These are phyloP conservation scores for Colletotrichum melonis DNA, from an alignment of 2,329 filamentous ascomycete genomes.

Conservation along the genomic window DNA sequence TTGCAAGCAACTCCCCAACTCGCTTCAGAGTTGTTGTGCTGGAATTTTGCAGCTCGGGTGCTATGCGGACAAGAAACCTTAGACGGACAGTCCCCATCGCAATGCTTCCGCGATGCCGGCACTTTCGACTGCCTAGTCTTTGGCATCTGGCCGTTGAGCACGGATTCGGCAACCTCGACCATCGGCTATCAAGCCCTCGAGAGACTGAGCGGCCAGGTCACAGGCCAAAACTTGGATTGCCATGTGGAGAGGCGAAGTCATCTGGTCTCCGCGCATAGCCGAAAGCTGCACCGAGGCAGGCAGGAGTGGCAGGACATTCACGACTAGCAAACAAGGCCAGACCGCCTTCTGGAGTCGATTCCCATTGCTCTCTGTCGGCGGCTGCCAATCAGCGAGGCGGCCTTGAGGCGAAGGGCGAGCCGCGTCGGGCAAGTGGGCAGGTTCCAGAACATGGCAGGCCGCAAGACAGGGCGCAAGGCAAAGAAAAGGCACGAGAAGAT, in stretches of 20 bases:
- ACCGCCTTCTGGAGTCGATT: not conserved
- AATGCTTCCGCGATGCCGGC: slow-evolving; percentile 23
- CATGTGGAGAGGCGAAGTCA: not conserved
- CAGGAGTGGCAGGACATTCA: not conserved
- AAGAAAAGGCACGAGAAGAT: slow-evolving; percentile 7
- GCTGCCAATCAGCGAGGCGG: not conserved
- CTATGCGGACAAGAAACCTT: slow-evolving; percentile 16
- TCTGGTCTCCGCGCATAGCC: not conserved
- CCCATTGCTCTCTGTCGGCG: not conserved
- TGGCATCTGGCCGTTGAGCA: not conserved
- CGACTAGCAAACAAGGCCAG: not conserved
- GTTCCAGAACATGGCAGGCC: not conserved
- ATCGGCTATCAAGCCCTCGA: not conserved
- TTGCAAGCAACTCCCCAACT: slow-evolving; percentile 14
- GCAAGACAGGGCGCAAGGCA: not conserved
- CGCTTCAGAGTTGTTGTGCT: not conserved
- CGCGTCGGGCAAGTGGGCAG: not conserved
- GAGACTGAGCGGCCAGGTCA: not conserved
- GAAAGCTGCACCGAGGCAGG: not conserved
- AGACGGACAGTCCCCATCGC: slow-evolving; percentile 4
- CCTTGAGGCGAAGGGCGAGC: not conserved
- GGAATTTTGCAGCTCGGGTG: slow-evolving; percentile 2
- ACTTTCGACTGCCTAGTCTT: slow-evolving; percentile 9
- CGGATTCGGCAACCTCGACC: not conserved
- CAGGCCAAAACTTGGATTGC: not conserved